These are phyloP conservation scores for Candida oleophila DNA, from an alignment of 805 yeast genomes.

Conservation along the genomic window DNA sequence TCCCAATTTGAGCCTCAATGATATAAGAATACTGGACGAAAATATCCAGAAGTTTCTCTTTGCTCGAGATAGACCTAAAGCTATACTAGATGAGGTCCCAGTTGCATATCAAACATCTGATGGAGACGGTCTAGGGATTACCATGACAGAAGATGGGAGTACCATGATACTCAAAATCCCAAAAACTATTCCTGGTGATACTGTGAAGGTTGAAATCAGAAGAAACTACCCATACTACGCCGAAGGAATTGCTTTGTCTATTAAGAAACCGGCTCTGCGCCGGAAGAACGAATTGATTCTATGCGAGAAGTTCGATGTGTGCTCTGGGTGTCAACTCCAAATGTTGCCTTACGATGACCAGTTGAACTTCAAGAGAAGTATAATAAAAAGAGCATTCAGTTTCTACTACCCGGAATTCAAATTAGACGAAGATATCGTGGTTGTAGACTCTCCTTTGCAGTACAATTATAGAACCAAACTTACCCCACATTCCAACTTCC, in stretches of 20 bases:
- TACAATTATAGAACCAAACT: conserved; percentile 39
- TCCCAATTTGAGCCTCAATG: conserved; percentile 11
- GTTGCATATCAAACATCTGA: conserved; percentile 28
- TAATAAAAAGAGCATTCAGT: conserved; percentile 32
- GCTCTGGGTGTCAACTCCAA: conserved; percentile 45
- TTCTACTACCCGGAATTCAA: conserved; percentile 30
- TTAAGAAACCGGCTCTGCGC: conserved; percentile 11
- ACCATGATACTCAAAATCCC: conserved; percentile 34
- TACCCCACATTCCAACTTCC: conserved; percentile 37
- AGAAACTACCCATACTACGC: conserved; percentile 30
- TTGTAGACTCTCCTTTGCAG: conserved; percentile 36
- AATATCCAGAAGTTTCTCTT: conserved; percentile 24
- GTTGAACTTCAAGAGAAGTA: conserved; percentile 26
- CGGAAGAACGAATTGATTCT: conserved; percentile 26
- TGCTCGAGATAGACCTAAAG: conserved; percentile 18
- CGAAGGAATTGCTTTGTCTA: conserved; percentile 26
- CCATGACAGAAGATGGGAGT: conserved; percentile 8
- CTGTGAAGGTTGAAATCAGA: conserved; percentile 24
- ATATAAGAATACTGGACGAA: conserved; percentile 18
- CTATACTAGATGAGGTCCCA: neutral
- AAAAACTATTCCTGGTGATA: conserved; percentile 39
- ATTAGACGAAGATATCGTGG: conserved; percentile 21
- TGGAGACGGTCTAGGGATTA: conserved; percentile 38
- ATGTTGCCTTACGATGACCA: conserved; percentile 41
- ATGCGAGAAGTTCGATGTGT: conserved; percentile 35